Percentiles rank a stretch among this genome's conserved stretches.
phyloP scores from a whole-genome alignment of 2,329 filamentous ascomycete species.

The Beauveria pseudobassiana region DNA sequence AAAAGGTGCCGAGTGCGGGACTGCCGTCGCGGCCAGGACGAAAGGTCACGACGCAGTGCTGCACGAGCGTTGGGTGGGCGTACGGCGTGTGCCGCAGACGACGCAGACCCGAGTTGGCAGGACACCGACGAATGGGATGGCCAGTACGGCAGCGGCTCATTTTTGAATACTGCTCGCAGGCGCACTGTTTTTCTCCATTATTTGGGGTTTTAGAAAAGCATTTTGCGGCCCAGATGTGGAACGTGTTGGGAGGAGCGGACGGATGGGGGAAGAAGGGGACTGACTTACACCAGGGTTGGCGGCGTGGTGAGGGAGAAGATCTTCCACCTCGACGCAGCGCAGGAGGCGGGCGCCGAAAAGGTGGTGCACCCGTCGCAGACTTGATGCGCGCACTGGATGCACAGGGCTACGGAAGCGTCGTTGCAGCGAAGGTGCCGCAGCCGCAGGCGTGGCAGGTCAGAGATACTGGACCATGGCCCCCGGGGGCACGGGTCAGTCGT shows the following conservation, averaged over 20 bases:
- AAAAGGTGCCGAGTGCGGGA: constrained; percentile 5
- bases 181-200: not conserved
- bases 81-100: not conserved
- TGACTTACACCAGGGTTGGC: constrained; percentile 8
- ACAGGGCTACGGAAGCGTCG: not conserved
- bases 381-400: constrained; percentile 1
- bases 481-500: not conserved
- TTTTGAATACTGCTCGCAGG: not conserved
- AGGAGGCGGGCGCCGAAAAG: not conserved
- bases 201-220: no score
- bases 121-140: constrained; percentile 7
- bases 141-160: not conserved
- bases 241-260: no score
- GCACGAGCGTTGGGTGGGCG: not conserved
- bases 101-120: not conserved
- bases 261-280: not conserved
- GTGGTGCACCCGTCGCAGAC: constrained; percentile 2
- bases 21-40: constrained; percentile 1
- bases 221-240: no score
- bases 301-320: not conserved
- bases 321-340: not conserved
- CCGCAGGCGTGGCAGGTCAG: constrained; percentile 7
- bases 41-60: constrained; percentile 7
- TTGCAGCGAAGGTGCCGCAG: constrained; percentile 6
- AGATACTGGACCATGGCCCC: not conserved